Percentiles rank a stretch among this genome's conserved stretches.
Evolutionary conservation across 2,329 filamentous ascomycete genomes (phyloP).

Genomic region (Talaromyces sp.): DNA sequence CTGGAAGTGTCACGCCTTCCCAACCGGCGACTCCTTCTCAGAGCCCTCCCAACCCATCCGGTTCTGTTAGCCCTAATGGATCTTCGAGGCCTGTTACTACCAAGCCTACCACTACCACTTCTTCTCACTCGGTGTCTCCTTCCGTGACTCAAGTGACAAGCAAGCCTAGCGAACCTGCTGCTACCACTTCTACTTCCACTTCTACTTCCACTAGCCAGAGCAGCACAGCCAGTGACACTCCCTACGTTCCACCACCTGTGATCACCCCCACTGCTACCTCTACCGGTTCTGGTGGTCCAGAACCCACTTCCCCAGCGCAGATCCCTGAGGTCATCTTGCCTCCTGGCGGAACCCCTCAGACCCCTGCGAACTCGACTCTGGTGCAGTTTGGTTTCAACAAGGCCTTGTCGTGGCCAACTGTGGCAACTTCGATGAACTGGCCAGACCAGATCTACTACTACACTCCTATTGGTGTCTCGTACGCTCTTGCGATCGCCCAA

Average conservation of each 20-base stretch:
- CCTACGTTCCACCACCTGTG: conserved; percentile 16
- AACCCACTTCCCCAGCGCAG: conserved; percentile 51
- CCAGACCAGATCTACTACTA: conserved; percentile 80
- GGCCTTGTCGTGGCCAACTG: conserved; percentile 77
- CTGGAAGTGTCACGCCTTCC: neutral
- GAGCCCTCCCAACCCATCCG: neutral
- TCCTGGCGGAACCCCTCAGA: conserved; percentile 50
- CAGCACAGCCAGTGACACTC: conserved; percentile 10
- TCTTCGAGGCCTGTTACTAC: neutral
- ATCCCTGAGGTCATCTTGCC: conserved; percentile 74
- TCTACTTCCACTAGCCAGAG: conserved; percentile 2
- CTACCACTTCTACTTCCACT: neutral
- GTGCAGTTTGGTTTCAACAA: conserved; percentile 83
- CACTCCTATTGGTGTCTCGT: conserved; percentile 65
- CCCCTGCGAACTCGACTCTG: conserved; percentile 61
- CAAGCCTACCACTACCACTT: neutral
- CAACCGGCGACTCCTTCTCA: neutral
- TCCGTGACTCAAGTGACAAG: conserved; percentile 12
- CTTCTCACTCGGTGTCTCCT: neutral
- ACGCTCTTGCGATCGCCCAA: conserved; percentile 48
- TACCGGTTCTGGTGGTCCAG: conserved; percentile 29
- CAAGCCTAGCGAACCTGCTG: neutral
- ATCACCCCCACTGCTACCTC: conserved; percentile 18
- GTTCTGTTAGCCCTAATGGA: neutral
- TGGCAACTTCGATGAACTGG: conserved; percentile 64